phyloP scores from a whole-genome alignment of 2,329 filamentous ascomycete genomes.

The Coniella lustricola region DNA sequence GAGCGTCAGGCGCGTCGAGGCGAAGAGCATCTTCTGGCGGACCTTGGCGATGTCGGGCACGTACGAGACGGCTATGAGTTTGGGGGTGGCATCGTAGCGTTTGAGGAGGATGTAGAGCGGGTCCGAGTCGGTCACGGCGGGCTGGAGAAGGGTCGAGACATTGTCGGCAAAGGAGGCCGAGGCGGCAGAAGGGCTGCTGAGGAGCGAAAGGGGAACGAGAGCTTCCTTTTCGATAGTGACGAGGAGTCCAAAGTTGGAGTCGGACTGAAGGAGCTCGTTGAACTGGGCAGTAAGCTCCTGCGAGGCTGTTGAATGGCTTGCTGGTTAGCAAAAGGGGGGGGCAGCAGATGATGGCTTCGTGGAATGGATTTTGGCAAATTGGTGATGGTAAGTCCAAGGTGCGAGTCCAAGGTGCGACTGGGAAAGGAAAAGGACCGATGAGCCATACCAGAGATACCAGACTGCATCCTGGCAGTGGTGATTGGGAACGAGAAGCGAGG shows the following conservation, averaged over 20 bases:
- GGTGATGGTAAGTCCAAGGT: not conserved
- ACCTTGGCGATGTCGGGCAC: constrained; percentile 73
- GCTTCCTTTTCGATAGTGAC: constrained; percentile 63
- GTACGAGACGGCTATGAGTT: constrained; percentile 66
- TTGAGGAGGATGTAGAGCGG: constrained; percentile 72
- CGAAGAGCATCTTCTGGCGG: constrained; percentile 82
- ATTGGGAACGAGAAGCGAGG: too few relatives aligned
- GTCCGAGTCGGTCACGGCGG: constrained; percentile 57
- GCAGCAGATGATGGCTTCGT: too few relatives aligned
- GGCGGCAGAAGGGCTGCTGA: constrained; percentile 48
- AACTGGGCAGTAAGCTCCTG: constrained; percentile 70
- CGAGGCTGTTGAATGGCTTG: constrained; percentile 50
- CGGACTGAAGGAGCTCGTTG: constrained; percentile 56
- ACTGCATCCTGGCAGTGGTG: constrained; percentile 13
- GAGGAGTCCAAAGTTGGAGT: constrained; percentile 61
- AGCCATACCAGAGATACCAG: constrained; percentile 16
- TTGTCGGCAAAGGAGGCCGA: constrained; percentile 57
- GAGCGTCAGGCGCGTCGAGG: constrained; percentile 67
- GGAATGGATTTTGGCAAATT: too few relatives aligned
- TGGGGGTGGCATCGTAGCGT: constrained; percentile 50
- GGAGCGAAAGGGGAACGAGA: constrained; percentile 51
- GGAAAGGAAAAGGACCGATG: not conserved
- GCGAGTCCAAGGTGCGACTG: not conserved
- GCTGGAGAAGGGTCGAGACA: constrained; percentile 49
- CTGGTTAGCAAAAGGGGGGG: not conserved